Base-by-base conservation (phyloP, 352 stramenopile genomes). In the Phytophthora megakarya region DNA sequence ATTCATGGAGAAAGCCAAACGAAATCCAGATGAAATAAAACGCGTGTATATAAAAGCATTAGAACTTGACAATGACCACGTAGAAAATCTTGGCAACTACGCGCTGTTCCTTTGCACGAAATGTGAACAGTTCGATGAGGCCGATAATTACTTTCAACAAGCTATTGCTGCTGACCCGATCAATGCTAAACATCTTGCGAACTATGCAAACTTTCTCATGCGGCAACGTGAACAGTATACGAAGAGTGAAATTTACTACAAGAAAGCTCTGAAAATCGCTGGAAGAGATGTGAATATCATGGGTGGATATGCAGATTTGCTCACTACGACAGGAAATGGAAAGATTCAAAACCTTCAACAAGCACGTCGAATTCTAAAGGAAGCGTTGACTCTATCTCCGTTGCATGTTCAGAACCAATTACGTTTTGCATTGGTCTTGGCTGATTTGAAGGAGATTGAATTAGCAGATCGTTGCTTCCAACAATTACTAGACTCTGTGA, bases 191-290 rank as follows among this genome's bases (percentile, higher is more conserved):
- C 74, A 72, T 5, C 38, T 86, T 2, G 32, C 48, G 3, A 64
- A 63, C 11, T 83, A 74, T 56, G 76, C 71, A 2, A 68, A 61
- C 21, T 84, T 86, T 7, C 42, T 84, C 9, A 55, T 69, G n/a
- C 47, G 63, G 10, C 42, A 57, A 30, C 52, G 65, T 3, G 19
- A 38, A 28, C 65, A 81, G 25, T 51, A 72, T n/a, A n/a, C 23
- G 0, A 15, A 45, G 28, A 74, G 72, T 12, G 72, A 84, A 48
- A 23, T 56, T 10, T 61, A 59, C 5, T 84, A 74, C 33, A 68
- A 70, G 22, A 42, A 53, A 30, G 75, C 69, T 3, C 38, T 80
- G 16, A 38, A 54, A 21, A 15, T 61, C 13, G 50, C 65, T 12
- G 59, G 68, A 2, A 49, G 53, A 3, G 69, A 80, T 23, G 65